Evolutionary conservation across 2,329 filamentous ascomycete genomes (phyloP).

Genomic region (Simplicillium sp.): DNA sequence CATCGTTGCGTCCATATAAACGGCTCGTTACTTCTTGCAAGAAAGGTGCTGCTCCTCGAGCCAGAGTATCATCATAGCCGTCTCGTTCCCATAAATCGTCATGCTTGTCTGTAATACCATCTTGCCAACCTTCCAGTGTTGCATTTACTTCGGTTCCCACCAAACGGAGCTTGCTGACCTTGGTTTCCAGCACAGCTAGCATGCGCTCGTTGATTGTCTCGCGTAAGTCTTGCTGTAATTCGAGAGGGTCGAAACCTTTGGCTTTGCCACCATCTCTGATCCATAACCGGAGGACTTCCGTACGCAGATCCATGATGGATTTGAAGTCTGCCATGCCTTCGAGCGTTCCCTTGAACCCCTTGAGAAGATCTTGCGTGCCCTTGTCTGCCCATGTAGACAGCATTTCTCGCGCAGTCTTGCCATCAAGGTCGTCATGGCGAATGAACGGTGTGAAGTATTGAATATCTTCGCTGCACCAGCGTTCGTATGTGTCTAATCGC

Average conservation of each 20-base stretch:
- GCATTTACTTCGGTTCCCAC: slow-evolving; percentile 57
- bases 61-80: slow-evolving; percentile 55
- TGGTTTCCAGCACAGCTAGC: slow-evolving; percentile 49
- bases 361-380: slow-evolving; percentile 48
- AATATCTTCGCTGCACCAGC: slow-evolving; percentile 77
- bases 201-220: slow-evolving; percentile 60
- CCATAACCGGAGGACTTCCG: slow-evolving; percentile 64
- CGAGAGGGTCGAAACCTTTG: slow-evolving; percentile 56
- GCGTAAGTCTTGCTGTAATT: slow-evolving; percentile 61
- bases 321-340: slow-evolving; percentile 55
- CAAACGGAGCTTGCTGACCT: slow-evolving; percentile 53
- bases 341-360: slow-evolving; percentile 53
- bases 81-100: slow-evolving; percentile 58
- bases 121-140: slow-evolving; percentile 51
- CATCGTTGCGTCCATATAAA: slow-evolving; percentile 62
- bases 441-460: slow-evolving; percentile 81
- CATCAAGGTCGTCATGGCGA: slow-evolving; percentile 66
- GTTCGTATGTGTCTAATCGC: slow-evolving; percentile 65
- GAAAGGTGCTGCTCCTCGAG: slow-evolving; percentile 56
- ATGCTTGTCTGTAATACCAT: slow-evolving; percentile 38
- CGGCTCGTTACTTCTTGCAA: slow-evolving; percentile 59
- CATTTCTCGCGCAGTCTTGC: slow-evolving; percentile 48
- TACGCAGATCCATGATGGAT: slow-evolving; percentile 59
- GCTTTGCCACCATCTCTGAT: slow-evolving; percentile 57
- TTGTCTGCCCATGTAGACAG: slow-evolving; percentile 55